These are phyloP conservation scores for Lipomyces japonicus DNA, from an alignment of 805 yeast genomes.

Conservation along the genomic window DNA sequence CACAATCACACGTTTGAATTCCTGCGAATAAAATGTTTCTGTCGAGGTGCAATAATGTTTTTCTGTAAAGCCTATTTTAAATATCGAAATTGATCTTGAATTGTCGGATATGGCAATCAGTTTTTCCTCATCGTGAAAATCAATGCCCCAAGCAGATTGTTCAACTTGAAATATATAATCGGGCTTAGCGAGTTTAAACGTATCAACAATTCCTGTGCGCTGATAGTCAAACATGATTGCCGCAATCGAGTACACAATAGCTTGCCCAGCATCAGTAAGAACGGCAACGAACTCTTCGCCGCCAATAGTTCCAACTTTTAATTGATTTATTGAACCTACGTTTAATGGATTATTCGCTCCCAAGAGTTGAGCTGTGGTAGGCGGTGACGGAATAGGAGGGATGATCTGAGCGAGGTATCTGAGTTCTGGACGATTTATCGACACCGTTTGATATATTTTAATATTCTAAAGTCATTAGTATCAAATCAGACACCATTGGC, in stretches of 20 bases:
- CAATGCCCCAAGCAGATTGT: conserved; percentile 26
- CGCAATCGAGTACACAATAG: conserved; percentile 13
- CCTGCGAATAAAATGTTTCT: neutral
- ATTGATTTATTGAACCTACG: conserved; percentile 18
- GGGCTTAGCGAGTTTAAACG: conserved; percentile 7
- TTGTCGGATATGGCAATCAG: conserved; percentile 22
- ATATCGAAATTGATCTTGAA: conserved; percentile 18
- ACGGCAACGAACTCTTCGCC: conserved; percentile 23
- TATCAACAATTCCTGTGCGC: conserved; percentile 7
- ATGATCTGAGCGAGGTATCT: conserved; percentile 4
- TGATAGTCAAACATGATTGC: conserved; percentile 7
- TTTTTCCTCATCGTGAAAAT: conserved; percentile 16
- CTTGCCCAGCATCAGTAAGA: conserved; percentile 26
- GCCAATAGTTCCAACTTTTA: conserved; percentile 17
- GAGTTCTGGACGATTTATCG: conserved; percentile 15
- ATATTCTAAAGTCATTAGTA: conserved; percentile 4
- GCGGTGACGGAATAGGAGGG: conserved; percentile 17
- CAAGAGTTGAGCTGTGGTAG: conserved; percentile 15
- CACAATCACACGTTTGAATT: conserved; percentile 4
- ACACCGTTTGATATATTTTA: conserved; percentile 12
- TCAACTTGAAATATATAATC: conserved; percentile 18
- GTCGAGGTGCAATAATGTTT: neutral
- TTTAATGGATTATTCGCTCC: conserved; percentile 24
- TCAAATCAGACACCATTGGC: neutral
- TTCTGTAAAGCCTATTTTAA: conserved; percentile 15